Evolutionary conservation across 2,329 filamentous ascomycete genomes (phyloP), one percentile per base, ranked within the genome.

Genomic region (Pseudogymnoascus sp.): DNA sequence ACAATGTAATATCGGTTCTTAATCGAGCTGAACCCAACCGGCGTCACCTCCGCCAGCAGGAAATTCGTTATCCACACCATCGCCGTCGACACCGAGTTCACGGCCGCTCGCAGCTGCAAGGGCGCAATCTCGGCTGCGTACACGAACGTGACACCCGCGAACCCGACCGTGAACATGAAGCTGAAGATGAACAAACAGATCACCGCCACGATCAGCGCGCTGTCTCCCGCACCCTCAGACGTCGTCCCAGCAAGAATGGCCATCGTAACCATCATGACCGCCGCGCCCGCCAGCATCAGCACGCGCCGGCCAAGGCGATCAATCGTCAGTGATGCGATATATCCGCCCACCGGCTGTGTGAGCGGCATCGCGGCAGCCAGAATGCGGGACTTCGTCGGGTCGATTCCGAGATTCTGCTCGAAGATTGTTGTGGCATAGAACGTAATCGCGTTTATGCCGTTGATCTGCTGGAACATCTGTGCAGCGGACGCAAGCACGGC

Each of bases 281-380:
- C 74, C 0, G 83, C 82, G 59, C 87, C 87, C 65, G 89, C 82
- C 14, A 90, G 74, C 85, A 91, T 90, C 65, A 90, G 80, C 69
- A 83, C 82, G 11, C 87, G 80, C 8, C 87, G 80, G 7, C 87
- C 87, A 62, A 90, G 87, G 0, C 83, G 79, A 69, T 90, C 87
- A 0, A 90, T 75, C 0, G 86, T 89, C 67, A 89, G 89, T 60
- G 67, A 68, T 2, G 67, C 64, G 2, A 69, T 65, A 35, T 67
- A 66, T 23, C 64, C 66, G 16, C 64, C 67, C 5, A 61, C 30
- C 0, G 60, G 25, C 28, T 55, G 60, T 11, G 39, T 36, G 1
- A 72, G 65, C 5, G 71, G 70, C 2, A 74, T 60, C 63, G 79
- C 76, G 0, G 84, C 82, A 5, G 79, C 81, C 16, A 80, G 67